A percentile compares a stretch with the other conserved stretches of the same genome.
These are phyloP conservation scores for Candida odintsovae DNA, from an alignment of 805 yeast species.

Conservation along the genomic window DNA sequence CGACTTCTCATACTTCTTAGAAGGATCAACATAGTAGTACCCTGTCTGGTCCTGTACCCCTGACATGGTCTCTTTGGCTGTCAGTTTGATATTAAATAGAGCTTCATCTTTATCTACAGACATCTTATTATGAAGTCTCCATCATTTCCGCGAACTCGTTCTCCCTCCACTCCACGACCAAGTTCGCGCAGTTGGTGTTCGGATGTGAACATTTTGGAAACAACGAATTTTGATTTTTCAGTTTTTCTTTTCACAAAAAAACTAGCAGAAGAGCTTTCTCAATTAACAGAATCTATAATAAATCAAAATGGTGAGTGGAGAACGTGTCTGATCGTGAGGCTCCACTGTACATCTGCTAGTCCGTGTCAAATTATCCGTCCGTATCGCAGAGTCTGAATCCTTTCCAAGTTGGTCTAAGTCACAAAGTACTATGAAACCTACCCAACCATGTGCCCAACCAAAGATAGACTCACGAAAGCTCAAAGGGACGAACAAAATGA, in stretches of 20 bases:
- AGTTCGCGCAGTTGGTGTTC: slow-evolving; percentile 6
- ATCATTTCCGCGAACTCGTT: background rate
- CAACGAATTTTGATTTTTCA: slow-evolving; percentile 16
- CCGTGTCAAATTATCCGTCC: background rate
- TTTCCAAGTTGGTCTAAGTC: background rate
- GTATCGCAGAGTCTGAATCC: background rate
- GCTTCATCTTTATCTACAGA: too few relatives aligned
- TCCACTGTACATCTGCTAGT: background rate
- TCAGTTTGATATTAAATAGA: background rate
- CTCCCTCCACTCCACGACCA: background rate
- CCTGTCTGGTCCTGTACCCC: background rate
- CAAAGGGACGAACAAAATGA: background rate
- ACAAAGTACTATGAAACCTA: background rate
- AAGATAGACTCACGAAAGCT: background rate
- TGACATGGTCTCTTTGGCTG: background rate
- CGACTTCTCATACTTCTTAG: slow-evolving; percentile 28
- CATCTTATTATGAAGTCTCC: too few relatives aligned
- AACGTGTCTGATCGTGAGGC: background rate
- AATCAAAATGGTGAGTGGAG: slow-evolving; percentile 22
- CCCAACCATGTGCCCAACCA: background rate
- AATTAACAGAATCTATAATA: slow-evolving; percentile 5
- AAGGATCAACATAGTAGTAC: slow-evolving; percentile 36
- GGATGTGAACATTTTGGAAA: slow-evolving; percentile 2
- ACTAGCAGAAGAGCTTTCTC: background rate
- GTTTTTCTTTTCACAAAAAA: slow-evolving; percentile 16